Evolutionary conservation across 345 rosid species (phyloP), one percentile per base, ranked within the genome.

Genomic region (Luvunga scandens): DNA sequence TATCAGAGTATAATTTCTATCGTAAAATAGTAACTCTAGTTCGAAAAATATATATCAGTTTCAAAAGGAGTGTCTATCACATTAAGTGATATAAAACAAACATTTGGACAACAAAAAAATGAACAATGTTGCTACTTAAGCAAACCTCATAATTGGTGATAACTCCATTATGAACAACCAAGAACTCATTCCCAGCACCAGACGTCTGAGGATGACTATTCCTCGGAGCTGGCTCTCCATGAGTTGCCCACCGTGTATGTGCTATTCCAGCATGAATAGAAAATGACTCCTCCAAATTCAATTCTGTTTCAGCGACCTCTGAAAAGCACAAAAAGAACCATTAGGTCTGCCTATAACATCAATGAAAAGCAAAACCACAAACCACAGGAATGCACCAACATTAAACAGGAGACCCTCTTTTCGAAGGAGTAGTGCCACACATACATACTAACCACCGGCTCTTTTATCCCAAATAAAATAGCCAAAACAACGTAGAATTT

Each of bases 231-330:
- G 99, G 99, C 77, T 92, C 98, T 53, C 99, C 98, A 82, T 95
- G 99, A 61, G 99, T 95, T 30, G 99, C 98, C 99, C 98, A 95
- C 24, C 99, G 86, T 0, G 98, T 95, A 81, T 95, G 99, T 10
- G 99, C 99, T 84, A 95, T 93, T n/a, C 98, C 96, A 65, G 96
- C 99, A 85, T 95, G 99, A 42, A 84, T 68, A 36, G 81, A 72
- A 79, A 92, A 92, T 0, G 88, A 88, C 80, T 91, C 90, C 69
- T 90, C 94, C 91, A 93, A 80, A 79, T 95, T 85, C 68, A 95
- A 86, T 77, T 87, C 92, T 7, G 77, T 85, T 25, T 77, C 81
- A 66, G 89, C 88, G 77, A 91, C 89, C 69, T 95, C 99, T 95
- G 91, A 24, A 79, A 66, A 77, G 65, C 0, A 19, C 28, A 27